Evolutionary conservation across 805 yeast genomes (phyloP).

Genomic region (Blastobotrys chiropterorum): DNA sequence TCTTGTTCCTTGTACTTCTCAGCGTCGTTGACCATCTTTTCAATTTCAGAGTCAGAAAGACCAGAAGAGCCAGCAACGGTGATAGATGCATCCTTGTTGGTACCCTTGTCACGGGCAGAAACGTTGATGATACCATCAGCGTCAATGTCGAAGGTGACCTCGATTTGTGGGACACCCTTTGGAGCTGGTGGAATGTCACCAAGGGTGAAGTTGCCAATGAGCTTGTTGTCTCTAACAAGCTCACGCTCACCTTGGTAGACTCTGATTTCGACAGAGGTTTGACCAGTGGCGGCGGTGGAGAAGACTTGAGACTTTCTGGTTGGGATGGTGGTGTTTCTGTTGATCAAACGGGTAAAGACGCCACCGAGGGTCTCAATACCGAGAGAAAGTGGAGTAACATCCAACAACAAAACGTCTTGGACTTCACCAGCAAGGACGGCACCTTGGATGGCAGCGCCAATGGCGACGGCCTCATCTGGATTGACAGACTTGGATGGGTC

Average conservation of each 20-base stretch:
- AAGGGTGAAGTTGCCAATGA: conserved; percentile 93
- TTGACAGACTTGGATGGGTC: conserved; percentile 87
- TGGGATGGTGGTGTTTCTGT: conserved; percentile 94
- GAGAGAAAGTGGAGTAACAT: conserved; percentile 81
- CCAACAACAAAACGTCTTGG: conserved; percentile 82
- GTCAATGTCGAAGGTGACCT: conserved; percentile 92
- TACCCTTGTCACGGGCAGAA: conserved; percentile 87
- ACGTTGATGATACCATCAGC: conserved; percentile 97
- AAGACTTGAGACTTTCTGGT: conserved; percentile 94
- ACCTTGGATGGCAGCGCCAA: conserved; percentile 98
- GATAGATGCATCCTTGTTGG: conserved; percentile 89
- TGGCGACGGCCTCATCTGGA: conserved; percentile 92
- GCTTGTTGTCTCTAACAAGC: conserved; percentile 94
- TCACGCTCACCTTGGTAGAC: conserved; percentile 99
- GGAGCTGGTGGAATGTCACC: conserved; percentile 95
- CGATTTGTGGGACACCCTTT: conserved; percentile 91
- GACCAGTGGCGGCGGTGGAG: conserved; percentile 95
- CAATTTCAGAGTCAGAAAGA: conserved; percentile 82
- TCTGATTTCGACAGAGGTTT: conserved; percentile 93
- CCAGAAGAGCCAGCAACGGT: conserved; percentile 97
- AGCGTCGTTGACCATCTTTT: conserved; percentile 85
- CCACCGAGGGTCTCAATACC: conserved; percentile 99
- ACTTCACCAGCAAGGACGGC: conserved; percentile 95
- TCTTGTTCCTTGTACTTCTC: conserved; percentile 85
- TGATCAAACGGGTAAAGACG: conserved; percentile 86